Evolutionary conservation across 1,284 basidiomycete genomes (phyloP).

Genomic region (Porogramme epimiltina): DNA sequence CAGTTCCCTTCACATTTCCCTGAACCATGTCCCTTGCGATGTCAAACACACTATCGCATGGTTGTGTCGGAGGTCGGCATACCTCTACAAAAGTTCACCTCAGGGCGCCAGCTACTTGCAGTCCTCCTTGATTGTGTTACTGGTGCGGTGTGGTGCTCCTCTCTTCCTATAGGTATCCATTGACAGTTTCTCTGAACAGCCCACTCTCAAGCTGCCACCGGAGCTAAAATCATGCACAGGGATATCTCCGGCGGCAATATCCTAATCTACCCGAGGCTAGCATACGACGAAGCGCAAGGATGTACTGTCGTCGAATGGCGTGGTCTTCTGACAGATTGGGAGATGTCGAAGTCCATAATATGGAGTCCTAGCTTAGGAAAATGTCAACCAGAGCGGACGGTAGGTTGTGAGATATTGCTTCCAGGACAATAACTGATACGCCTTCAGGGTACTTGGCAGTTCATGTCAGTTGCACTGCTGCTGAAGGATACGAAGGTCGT

Average conservation of each 20-base stretch:
- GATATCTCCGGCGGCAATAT: conserved; percentile 13
- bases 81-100: background rate
- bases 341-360: conserved; percentile 6
- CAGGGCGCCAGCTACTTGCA: background rate
- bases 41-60: conserved; percentile 11
- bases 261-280: background rate
- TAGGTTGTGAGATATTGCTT: background rate
- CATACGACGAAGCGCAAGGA: background rate
- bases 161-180: too few relatives aligned
- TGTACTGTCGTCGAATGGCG: background rate
- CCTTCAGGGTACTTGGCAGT: conserved; percentile 14
- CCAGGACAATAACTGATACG: background rate
- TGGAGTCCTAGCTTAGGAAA: too few relatives aligned
- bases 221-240: conserved; percentile 1
- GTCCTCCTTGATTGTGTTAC: conserved; percentile 2
- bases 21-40: background rate
- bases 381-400: background rate
- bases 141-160: conserved; percentile 1
- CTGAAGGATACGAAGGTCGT: background rate
- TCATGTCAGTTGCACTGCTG: conserved; percentile 8
- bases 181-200: background rate
- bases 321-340: conserved; percentile 13
- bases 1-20: too few relatives aligned
- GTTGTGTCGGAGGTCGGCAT: conserved; percentile 9
- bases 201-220: background rate